Base-by-base conservation (phyloP, 768 basidiomycete species). In the Thelephora ganbajun region DNA sequence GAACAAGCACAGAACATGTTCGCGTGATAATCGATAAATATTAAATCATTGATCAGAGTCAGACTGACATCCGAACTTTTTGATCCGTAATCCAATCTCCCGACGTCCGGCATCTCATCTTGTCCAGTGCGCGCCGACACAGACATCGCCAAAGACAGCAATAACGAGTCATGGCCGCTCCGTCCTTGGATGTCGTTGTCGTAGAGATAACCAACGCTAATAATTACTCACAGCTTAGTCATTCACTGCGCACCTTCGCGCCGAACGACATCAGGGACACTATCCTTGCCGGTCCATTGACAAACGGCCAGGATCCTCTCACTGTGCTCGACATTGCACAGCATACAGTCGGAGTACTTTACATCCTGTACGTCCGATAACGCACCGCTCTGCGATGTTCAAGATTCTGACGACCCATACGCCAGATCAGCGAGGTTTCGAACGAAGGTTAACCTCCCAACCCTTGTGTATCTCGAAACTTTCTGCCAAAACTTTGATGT, bases 231-330 rank as follows among this genome's bases (percentile, higher is more conserved):
- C 18, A 16, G 9, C 39, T 41, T 14, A 41, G 22, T 14, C 39
- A 41, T 2, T 16, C 39, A 6, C 39, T 41, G 22, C 39, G 39
- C 22, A 47, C 46, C n/a, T 66, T 66, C 12, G 64, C 74, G 6
- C 65, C 75, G 5, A 79, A 72, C 50, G 83, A 87, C 26, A 63
- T 73, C 23, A 64, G 74, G 26, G 81, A 83, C 18, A 57, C 66
- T 13, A 65, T 80, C 43, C 66, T 85, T 3, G 69, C 76, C 4
- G 71, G 74, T 51, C 51, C 68, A 11, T 57, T 84, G 6, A 59
- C 71, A 0, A 69, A 70, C 43, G 83, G 79, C 3, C 73, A 79
- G 53, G 86, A 90, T 60, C 87, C 87, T 7, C 57, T 90, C 45
- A 48, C 63, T 2, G 58, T 81, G 7, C 62, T 90, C 33, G 72